Conservation (phyloP, 768 basidiomycete genomes). For the Podaxis mareebaensis region DNA sequence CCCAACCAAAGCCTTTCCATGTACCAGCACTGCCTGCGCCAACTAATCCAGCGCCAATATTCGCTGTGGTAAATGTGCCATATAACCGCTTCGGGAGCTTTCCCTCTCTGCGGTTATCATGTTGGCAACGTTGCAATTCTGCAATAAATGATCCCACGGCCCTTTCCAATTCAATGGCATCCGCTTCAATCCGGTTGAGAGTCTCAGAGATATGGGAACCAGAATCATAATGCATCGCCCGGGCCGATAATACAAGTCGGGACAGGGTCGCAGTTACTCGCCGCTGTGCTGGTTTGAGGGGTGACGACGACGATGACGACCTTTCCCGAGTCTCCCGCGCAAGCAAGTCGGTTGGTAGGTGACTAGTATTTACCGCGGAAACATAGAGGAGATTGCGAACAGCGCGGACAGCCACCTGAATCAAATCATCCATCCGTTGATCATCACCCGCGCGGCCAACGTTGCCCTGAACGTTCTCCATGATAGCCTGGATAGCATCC, state of each 20-base stretch:
- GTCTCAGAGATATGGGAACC: constrained; percentile 63
- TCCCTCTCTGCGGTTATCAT: constrained; percentile 29
- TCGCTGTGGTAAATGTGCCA: constrained; percentile 59
- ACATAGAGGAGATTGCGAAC: constrained; percentile 79
- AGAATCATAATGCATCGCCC: constrained; percentile 84
- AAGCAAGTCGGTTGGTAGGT: constrained; percentile 57
- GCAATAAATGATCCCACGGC: constrained; percentile 67
- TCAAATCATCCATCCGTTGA: constrained; percentile 59
- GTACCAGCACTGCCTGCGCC: constrained; percentile 75
- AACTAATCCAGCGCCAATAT: constrained; percentile 75
- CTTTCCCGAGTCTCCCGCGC: constrained; percentile 51
- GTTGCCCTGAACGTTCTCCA: constrained; percentile 57
- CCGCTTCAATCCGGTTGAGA: constrained; percentile 68
- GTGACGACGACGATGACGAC: constrained; percentile 44
- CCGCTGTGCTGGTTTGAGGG: constrained; percentile 78
- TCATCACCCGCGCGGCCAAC: constrained; percentile 52
- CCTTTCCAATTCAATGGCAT: constrained; percentile 74
- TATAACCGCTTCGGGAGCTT: constrained; percentile 54
- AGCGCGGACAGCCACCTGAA: constrained; percentile 63
- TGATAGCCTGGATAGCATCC: constrained; percentile 60
- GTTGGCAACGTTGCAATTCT: constrained; percentile 66
- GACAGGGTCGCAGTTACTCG: constrained; percentile 89
- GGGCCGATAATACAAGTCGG: constrained; percentile 86
- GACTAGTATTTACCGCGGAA: constrained; percentile 57
- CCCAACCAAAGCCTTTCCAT: constrained; percentile 89